A percentile compares a stretch with the other conserved stretches of the same genome.
phyloP scores from a whole-genome alignment of 805 yeast species.

The Candida suzukii region DNA sequence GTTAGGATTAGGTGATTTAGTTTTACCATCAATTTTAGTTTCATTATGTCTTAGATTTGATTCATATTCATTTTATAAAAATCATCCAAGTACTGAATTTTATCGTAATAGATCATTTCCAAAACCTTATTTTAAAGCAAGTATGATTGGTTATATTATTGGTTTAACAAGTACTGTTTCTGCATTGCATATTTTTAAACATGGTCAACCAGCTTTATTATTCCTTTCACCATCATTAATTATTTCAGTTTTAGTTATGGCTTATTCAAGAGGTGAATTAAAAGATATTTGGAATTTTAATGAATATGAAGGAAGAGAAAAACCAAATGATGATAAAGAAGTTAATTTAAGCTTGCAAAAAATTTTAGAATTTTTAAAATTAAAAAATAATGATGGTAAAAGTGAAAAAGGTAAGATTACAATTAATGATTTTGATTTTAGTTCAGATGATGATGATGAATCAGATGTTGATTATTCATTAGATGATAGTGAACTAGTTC shows the following conservation, averaged over 20 bases:
- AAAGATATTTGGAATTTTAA: slow-evolving; percentile 31
- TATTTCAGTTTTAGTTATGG: slow-evolving; percentile 26
- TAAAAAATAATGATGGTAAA: slow-evolving; percentile 7
- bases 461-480: slow-evolving; percentile 3
- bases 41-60: slow-evolving; percentile 52
- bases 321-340: slow-evolving; percentile 10
- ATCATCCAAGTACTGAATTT: slow-evolving; percentile 25
- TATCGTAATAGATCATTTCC: slow-evolving; percentile 32
- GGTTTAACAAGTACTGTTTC: slow-evolving; percentile 38
- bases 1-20: slow-evolving; percentile 63
- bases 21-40: slow-evolving; percentile 49
- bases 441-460: background rate
- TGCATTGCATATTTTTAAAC: slow-evolving; percentile 29
- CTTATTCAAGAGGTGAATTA: slow-evolving; percentile 35
- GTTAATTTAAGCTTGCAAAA: background rate
- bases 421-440: background rate
- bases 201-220: slow-evolving; percentile 63
- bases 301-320: slow-evolving; percentile 16
- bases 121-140: slow-evolving; percentile 38
- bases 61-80: slow-evolving; percentile 31
- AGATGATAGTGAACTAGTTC: background rate
- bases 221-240: slow-evolving; percentile 49
- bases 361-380: background rate
- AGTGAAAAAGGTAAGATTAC: background rate
- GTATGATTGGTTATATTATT: slow-evolving; percentile 40